These are phyloP conservation scores for Colletotrichum tropicicola DNA, from an alignment of 2,329 filamentous ascomycete species.

Conservation along the genomic window DNA sequence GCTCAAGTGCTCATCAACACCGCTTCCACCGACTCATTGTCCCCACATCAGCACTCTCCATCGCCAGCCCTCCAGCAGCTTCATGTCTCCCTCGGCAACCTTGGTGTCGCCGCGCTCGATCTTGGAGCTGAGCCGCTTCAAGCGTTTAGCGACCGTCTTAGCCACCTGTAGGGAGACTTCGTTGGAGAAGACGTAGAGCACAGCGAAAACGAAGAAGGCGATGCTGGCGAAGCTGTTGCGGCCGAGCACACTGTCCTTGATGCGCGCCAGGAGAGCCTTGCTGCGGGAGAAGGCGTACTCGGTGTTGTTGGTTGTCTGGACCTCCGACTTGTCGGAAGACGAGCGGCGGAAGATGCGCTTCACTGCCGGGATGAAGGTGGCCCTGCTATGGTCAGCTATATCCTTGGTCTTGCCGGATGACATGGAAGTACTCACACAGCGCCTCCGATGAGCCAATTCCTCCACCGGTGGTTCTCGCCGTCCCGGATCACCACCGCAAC, in stretches of 20 bases:
- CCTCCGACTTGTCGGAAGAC: constrained; percentile 44
- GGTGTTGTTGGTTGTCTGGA: constrained; percentile 56
- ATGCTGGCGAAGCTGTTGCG: constrained; percentile 57
- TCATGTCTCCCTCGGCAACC: constrained; percentile 58
- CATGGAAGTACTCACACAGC: constrained; percentile 51
- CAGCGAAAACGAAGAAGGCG: constrained; percentile 63
- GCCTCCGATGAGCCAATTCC: constrained; percentile 61
- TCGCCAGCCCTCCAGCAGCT: constrained; percentile 61
- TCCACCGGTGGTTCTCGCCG: constrained; percentile 60
- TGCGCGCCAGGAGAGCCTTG: constrained; percentile 58
- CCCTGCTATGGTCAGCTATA: constrained; percentile 42
- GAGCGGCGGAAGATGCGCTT: constrained; percentile 60
- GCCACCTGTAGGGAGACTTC: constrained; percentile 66
- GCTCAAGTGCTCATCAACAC: background rate
- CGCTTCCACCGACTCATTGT: constrained; percentile 3
- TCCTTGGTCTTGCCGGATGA: too few species aligned
- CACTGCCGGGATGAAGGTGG: constrained; percentile 60
- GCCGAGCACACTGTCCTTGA: constrained; percentile 54
- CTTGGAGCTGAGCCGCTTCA: constrained; percentile 56
- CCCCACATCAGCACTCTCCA: constrained; percentile 63
- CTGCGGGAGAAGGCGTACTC: constrained; percentile 65
- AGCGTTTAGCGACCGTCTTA: constrained; percentile 57
- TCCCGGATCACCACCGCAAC: constrained; percentile 52
- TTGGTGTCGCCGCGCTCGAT: constrained; percentile 57
- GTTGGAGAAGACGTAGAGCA: constrained; percentile 67